A percentile compares a stretch with the other conserved stretches of the same genome.
Conservation (phyloP, 768 basidiomycete species). For the Lactarius akahatsu region DNA sequence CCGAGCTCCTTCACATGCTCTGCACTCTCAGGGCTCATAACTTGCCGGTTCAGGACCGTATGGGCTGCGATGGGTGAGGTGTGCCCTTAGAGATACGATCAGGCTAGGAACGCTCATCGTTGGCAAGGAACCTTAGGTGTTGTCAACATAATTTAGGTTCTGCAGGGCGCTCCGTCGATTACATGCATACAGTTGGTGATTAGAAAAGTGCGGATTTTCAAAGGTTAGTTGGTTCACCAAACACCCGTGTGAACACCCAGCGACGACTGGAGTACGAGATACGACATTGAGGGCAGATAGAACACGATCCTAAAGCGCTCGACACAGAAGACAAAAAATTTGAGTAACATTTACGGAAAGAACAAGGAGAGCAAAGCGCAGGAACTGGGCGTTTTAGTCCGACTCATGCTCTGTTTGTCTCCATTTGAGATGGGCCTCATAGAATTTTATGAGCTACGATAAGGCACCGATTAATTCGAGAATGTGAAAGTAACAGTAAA, state of each 20-base stretch:
- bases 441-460: conserved; percentile 59
- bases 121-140: conserved; percentile 4
- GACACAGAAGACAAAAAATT: conserved; percentile 9
- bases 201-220: neutral
- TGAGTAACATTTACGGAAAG: conserved; percentile 14
- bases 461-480: conserved; percentile 9
- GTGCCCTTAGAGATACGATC: conserved; percentile 1
- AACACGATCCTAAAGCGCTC: conserved; percentile 9
- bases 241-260: neutral
- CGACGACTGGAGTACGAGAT: neutral
- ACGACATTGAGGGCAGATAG: conserved; percentile 1
- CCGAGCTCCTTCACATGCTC: neutral
- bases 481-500: conserved; percentile 4
- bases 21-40: neutral
- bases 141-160: neutral
- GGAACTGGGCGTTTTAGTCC: conserved; percentile 10
- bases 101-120: conserved; percentile 8
- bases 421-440: conserved; percentile 69
- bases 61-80: neutral
- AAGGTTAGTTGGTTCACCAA: neutral
- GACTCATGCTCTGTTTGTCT: conserved; percentile 34
- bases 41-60: no score
- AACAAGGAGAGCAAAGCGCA: neutral
- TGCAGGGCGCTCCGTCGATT: neutral
- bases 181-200: neutral